Conservation (phyloP, 1,284 basidiomycete genomes). For the Fomitopsis palustris region DNA sequence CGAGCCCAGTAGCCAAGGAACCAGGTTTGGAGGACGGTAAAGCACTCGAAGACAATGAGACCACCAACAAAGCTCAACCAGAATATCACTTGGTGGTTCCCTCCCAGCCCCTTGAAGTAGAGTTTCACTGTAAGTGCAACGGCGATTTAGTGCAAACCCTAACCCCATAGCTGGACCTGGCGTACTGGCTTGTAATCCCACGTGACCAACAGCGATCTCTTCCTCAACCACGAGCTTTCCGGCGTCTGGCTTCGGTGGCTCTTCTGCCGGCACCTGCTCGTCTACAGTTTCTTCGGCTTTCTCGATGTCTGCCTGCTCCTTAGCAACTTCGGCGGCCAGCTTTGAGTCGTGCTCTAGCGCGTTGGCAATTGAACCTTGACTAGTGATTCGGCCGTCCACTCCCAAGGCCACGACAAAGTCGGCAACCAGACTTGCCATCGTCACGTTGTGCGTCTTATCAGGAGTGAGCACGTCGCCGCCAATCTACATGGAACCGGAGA, state of each 20-base stretch:
- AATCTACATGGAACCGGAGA: background rate
- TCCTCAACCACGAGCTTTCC: slow-evolving; percentile 57
- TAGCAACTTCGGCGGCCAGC: slow-evolving; percentile 36
- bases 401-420: slow-evolving; percentile 59
- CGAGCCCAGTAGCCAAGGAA: slow-evolving; percentile 29
- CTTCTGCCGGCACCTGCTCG: slow-evolving; percentile 25
- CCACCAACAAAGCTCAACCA: slow-evolving; percentile 29
- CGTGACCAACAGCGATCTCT: slow-evolving; percentile 55
- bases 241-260: slow-evolving; percentile 23
- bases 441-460: slow-evolving; percentile 66
- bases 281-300: slow-evolving; percentile 40
- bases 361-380: slow-evolving; percentile 44
- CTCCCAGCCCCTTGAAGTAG: slow-evolving; percentile 30
- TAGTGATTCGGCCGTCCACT: slow-evolving; percentile 46
- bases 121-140: slow-evolving; percentile 23
- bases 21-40: slow-evolving; percentile 17
- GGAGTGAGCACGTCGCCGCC: background rate
- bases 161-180: background rate
- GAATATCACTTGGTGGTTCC: slow-evolving; percentile 27
- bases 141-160: slow-evolving; percentile 20
- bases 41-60: slow-evolving; percentile 18
- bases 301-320: slow-evolving; percentile 37
- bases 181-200: slow-evolving; percentile 44
- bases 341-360: slow-evolving; percentile 38
- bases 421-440: slow-evolving; percentile 60